Evolutionary conservation across 192 early-diverging fungal genomes (phyloP).

Genomic region (Mortierella claussenii): DNA sequence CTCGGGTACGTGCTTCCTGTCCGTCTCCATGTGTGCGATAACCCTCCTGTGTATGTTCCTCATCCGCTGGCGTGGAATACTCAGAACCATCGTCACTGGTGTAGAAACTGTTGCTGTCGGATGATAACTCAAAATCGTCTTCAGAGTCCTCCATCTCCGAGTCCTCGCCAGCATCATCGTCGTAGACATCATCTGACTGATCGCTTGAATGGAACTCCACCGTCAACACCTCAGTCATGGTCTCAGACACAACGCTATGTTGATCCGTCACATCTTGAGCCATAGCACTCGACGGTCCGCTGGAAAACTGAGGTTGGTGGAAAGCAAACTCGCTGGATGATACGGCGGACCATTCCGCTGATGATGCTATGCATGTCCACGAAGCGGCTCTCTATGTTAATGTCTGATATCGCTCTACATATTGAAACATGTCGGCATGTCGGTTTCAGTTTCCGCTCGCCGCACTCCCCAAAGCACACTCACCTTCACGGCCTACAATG

Average conservation of each 20-base stretch:
- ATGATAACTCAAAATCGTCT: conserved; percentile 14
- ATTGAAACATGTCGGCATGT: too few relatives aligned
- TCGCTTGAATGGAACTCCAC: conserved; percentile 30
- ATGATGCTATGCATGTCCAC: neutral
- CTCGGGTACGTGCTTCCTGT: neutral
- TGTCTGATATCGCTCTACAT: neutral
- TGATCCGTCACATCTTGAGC: neutral
- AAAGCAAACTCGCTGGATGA: neutral
- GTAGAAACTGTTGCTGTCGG: conserved; percentile 12
- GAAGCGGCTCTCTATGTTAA: neutral
- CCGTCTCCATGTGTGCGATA: neutral
- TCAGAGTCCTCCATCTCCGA: conserved; percentile 5
- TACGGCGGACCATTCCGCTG: neutral
- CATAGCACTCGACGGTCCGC: neutral
- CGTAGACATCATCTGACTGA: conserved; percentile 18
- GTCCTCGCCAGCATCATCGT: neutral
- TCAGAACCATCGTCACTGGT: conserved; percentile 22
- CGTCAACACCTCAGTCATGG: conserved; percentile 10
- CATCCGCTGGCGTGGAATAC: conserved; percentile 2
- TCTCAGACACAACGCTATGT: neutral
- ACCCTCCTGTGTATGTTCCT: neutral
- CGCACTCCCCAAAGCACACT: too few relatives aligned
- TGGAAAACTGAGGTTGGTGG: neutral
- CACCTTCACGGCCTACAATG: too few relatives aligned
- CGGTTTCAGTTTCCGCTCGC: too few relatives aligned